Evolutionary conservation across 1,284 basidiomycete genomes (phyloP), one percentile per base, ranked within the genome.

Genomic region (Ustilago sp.): DNA sequence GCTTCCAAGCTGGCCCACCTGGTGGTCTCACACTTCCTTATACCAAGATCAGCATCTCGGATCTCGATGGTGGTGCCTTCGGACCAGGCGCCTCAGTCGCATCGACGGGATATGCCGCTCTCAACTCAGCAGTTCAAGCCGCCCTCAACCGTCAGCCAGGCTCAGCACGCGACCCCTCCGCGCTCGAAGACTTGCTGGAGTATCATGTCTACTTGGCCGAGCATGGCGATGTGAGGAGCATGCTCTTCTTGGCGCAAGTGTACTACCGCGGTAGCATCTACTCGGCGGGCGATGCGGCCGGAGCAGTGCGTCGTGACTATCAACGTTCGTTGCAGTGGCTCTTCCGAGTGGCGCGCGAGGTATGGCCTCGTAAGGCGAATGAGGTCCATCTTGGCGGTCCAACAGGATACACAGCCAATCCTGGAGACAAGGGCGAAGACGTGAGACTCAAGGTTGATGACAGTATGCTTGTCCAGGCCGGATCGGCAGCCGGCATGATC

Each of bases 71-170:
- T 15, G 97, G 96, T 2, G 71, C 94, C 9, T 99, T 93, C 83
- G 96, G 97, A 0, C 93, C 93, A 13, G 94, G 95, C 57, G 94
- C 96, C 3, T 94, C 93, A 67, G 93, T 93, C 23, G 93, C 93
- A 2, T 94, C 93, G 4, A 87, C 88, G 2, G 88, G 88, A 78
- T 86, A 47, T 92, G 8, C 80, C 89, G 89, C 90, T 0, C 87
- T 90, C 15, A 86, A 91, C 56, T 90, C 93, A 19, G 92, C 93
- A 9, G 92, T 97, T 71, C 92, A 92, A 84, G 94, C 94, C 2
- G 92, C 65, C 11, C 72, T 83, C 36, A 68, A 80, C 58, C 61
- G 57, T n/a, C 64, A 77, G 36, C 82, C 82, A 15, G 74, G 72
- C 19, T 77, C 71, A 8, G 67, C 67, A 5, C 61, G 62, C 19